A percentile compares a stretch with the other conserved stretches of the same genome.
phyloP scores from a whole-genome alignment of 2,329 filamentous ascomycete species.

The Ophiosphaerella korrae region DNA sequence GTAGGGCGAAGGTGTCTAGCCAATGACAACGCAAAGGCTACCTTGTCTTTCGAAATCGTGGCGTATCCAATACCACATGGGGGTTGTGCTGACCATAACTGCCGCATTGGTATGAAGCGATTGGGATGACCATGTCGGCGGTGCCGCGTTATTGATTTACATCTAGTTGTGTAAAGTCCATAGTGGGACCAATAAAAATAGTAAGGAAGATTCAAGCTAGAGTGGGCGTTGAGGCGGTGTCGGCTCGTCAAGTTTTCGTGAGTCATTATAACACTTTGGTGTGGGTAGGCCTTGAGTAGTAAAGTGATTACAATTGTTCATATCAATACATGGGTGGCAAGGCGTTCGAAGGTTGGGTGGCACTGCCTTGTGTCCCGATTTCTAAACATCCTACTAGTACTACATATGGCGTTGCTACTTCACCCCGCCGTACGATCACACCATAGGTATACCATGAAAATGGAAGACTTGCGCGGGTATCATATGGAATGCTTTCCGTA shows the following conservation, averaged over 20 bases:
- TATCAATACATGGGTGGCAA: too few relatives aligned
- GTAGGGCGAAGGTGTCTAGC: constrained; percentile 7
- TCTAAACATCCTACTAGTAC: too few relatives aligned
- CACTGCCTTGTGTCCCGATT: too few relatives aligned
- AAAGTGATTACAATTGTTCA: too few relatives aligned
- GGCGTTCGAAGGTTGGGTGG: too few relatives aligned
- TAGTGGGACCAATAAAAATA: background rate
- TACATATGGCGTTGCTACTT: too few relatives aligned
- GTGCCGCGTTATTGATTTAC: constrained; percentile 9
- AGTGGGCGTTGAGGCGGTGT: background rate
- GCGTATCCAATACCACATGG: constrained; percentile 14
- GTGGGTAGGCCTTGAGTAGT: too few relatives aligned
- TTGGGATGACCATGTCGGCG: constrained; percentile 11
- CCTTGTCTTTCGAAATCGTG: constrained; percentile 7
- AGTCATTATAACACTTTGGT: constrained; percentile 1
- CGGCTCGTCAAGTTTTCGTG: background rate
- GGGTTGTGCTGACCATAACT: background rate
- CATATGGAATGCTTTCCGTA: too few relatives aligned
- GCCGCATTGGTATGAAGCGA: constrained; percentile 1
- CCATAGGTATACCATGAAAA: too few relatives aligned
- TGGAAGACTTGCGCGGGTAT: too few relatives aligned
- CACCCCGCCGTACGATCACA: too few relatives aligned
- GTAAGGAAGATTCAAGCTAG: background rate
- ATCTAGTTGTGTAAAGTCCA: too few relatives aligned
- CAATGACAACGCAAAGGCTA: constrained; percentile 9